Base-by-base conservation (phyloP, 306 rosid genomes). In the Cicer arietinum region DNA sequence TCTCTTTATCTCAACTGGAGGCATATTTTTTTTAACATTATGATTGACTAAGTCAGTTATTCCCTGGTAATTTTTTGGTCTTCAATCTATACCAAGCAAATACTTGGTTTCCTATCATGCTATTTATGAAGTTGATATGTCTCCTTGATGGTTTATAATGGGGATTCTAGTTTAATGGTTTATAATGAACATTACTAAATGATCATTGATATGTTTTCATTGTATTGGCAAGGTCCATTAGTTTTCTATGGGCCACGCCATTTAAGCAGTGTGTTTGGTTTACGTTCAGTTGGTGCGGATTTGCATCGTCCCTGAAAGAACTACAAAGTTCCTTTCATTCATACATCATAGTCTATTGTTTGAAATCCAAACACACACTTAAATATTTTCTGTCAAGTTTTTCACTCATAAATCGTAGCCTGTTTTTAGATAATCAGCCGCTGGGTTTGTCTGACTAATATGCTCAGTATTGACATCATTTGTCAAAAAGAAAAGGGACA, bases 121-220 rank as follows among this genome's bases (percentile, higher is more conserved):
- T 66, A 30, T 54, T 22, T 22, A 53, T 70, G 59, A 43, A 41
- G 39, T 51, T 51, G 71, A 56, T n/a, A 37, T 35, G 56, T 6
- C 67, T 72, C 42, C 67, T 56, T 22, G 56, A 41, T 41, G 62
- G 64, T 77, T 47, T 63, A 65, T 48, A 48, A 42, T 76, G 78
- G 47, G 43, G 53, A 63, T 70, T 81, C 40, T 64, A 5, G 66
- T 16, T 13, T 30, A 10, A 14, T 18, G 66, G 3, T 45, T 10
- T 7, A 37, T 13, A 47, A 57, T 6, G 67, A 69, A 75, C 41
- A n/a, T 44, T 35, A 30, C 51, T 5, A 8, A 13, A 48, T 30
- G 37, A 60, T 50, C 17, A 37, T 39, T 64, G 12, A 51, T 70
- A 61, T 77, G 25, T 25, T 57, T 22, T 22, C 63, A 10, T 22